Evolutionary conservation across 208 protist species (phyloP).

Genomic region (Trypanosomatidae sp.): DNA sequence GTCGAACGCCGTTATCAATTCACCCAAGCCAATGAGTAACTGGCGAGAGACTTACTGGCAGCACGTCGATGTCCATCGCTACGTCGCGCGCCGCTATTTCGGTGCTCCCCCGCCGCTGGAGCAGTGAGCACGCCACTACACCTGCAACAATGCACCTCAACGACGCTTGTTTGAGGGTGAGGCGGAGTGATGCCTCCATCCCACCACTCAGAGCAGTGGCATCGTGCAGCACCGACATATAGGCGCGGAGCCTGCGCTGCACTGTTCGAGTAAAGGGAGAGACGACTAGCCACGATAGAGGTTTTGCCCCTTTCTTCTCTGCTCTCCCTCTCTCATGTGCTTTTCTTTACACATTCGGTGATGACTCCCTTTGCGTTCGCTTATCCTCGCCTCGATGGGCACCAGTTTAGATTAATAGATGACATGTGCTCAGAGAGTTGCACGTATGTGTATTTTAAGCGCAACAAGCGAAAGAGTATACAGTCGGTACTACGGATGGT

Average conservation of each 20-base stretch:
- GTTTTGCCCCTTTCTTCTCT: background rate
- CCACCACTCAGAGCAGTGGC: no score
- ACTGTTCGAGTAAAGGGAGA: background rate
- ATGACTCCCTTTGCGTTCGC: background rate
- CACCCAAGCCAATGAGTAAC: slow-evolving; percentile 15
- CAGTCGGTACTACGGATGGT: background rate
- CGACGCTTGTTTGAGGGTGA: background rate
- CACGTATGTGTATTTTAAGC: background rate
- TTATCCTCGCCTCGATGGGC: background rate
- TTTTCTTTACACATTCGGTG: background rate
- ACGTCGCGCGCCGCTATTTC: slow-evolving; percentile 71
- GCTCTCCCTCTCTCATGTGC: background rate
- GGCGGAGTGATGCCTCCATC: no score
- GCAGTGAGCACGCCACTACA: slow-evolving; percentile 16
- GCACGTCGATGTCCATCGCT: slow-evolving; percentile 83
- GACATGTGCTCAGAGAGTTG: background rate
- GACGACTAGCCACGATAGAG: background rate
- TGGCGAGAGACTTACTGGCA: slow-evolving; percentile 71
- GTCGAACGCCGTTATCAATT: slow-evolving; percentile 19
- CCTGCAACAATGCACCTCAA: background rate
- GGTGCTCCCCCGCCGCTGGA: slow-evolving; percentile 51
- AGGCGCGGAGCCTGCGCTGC: background rate
- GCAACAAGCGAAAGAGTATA: background rate
- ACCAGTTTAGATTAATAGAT: background rate
- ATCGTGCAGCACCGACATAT: no score